Conservation (phyloP, 2,329 filamentous ascomycete species). For the Penicillium psychrosexuale region DNA sequence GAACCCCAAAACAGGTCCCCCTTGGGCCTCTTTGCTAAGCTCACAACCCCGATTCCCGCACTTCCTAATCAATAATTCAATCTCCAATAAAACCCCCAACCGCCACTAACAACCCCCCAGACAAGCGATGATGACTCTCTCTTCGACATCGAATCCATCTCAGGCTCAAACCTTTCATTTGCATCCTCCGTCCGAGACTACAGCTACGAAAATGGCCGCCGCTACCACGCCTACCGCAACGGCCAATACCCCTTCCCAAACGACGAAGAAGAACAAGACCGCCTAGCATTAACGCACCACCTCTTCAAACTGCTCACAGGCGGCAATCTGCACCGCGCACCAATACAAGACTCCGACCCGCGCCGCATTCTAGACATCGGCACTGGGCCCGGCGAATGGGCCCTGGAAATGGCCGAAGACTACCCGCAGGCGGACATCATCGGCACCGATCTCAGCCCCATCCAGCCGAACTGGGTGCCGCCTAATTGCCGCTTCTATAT, state of each 20-base stretch:
- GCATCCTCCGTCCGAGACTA: constrained; percentile 41
- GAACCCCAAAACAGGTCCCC: neutral
- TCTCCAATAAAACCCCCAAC: neutral
- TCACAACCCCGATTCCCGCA: neutral
- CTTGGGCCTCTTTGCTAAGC: neutral
- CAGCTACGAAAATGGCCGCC: constrained; percentile 43
- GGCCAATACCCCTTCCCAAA: constrained; percentile 45
- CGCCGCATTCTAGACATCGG: constrained; percentile 34
- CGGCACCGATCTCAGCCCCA: constrained; percentile 37
- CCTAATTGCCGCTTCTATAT: constrained; percentile 53
- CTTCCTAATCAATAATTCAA: too few relatives aligned
- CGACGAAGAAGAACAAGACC: constrained; percentile 46
- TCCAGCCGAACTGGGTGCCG: constrained; percentile 43
- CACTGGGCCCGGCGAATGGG: constrained; percentile 36
- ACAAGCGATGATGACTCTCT: constrained; percentile 38
- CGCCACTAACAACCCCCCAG: constrained; percentile 17
- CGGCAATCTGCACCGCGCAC: constrained; percentile 40
- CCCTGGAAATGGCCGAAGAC: constrained; percentile 45
- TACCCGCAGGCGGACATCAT: constrained; percentile 36
- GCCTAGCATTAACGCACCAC: constrained; percentile 41
- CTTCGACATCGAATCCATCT: constrained; percentile 31
- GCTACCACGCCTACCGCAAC: constrained; percentile 44
- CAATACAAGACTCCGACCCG: constrained; percentile 23
- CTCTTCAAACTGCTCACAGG: constrained; percentile 37
- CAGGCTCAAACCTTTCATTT: constrained; percentile 41